Conservation (phyloP, 2,329 filamentous ascomycete species). For the Fusarium dimerum region DNA sequence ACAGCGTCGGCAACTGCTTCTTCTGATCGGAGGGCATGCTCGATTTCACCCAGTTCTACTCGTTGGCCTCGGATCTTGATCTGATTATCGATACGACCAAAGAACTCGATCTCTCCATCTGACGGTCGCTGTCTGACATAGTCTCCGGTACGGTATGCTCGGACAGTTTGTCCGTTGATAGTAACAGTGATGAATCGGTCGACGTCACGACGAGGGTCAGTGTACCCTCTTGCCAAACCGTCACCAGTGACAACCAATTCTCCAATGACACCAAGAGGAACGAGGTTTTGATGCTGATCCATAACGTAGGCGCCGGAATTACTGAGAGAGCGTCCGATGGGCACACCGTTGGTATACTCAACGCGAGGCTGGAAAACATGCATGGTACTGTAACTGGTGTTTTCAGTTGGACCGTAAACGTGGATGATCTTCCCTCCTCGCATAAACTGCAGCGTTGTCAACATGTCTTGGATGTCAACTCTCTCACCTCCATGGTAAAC, state of each 20-base stretch:
- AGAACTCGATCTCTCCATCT: conserved; percentile 28
- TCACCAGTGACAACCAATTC: conserved; percentile 32
- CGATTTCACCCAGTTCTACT: conserved; percentile 44
- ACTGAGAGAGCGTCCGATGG: conserved; percentile 20
- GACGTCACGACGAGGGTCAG: conserved; percentile 5
- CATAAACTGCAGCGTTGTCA: background rate
- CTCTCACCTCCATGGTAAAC: conserved; percentile 22
- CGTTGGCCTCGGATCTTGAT: conserved; percentile 59
- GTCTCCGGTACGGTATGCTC: conserved; percentile 26
- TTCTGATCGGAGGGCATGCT: background rate
- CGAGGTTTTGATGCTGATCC: conserved; percentile 22
- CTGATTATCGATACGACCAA: conserved; percentile 35
- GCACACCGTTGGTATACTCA: conserved; percentile 11
- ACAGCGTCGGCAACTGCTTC: background rate
- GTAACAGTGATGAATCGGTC: conserved; percentile 19
- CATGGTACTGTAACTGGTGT: conserved; percentile 9
- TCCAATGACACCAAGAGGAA: conserved; percentile 28
- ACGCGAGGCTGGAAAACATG: conserved; percentile 3
- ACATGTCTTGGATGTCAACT: conserved; percentile 8
- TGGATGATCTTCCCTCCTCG: conserved; percentile 8
- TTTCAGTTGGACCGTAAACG: conserved; percentile 22
- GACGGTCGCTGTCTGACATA: conserved; percentile 18
- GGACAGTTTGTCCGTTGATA: background rate
- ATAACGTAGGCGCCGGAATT: conserved; percentile 27
- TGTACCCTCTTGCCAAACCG: conserved; percentile 16